Evolutionary conservation across 805 yeast genomes (phyloP), one percentile per base, ranked within the genome.

Genomic region (Starmerella sp.): DNA sequence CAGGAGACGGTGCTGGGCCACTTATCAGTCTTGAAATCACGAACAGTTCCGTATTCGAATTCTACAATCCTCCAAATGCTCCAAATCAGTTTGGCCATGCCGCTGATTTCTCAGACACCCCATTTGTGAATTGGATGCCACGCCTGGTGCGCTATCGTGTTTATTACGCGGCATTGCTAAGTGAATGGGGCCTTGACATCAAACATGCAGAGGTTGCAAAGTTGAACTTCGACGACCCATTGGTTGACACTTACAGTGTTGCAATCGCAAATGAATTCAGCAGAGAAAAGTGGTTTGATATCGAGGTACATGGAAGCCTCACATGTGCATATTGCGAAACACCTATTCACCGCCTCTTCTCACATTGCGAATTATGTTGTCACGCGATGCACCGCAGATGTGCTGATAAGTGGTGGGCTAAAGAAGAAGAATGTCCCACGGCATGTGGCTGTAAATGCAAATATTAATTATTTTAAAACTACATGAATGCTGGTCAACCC

Each of bases 371-470:
- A 6, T 72, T 72, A 31, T 90, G 97, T 69, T 84, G 81, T 54
- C 97, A 91, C 68, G 73, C 86, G 3, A 63, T 85, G 60, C 97
- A 90, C 66, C 77, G 86, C 3, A 72, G 73, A 28, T 90, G 97
- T 71, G 93, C 95, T 0, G 69, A 75, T 17, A 76, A 76, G 51
- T 90, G 97, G 96, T 88, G 95, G 87, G 68, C 69, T 7, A 62
- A 66, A 1, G 71, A 66, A 8, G 70, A 73, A 0, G 85, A 83
- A 62, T 87, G 96, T 68, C 82, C 95, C 0, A 77, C 85, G 47
- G 96, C 95, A 0, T 88, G 96, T 72, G 95, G 95, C 0, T 88
- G 96, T 63, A 59, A 64, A 5, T 87, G 96, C 69, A 66, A 56
- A 29, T 28, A 17, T 37, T 30, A 48, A 34, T 35, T 46, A 2